Base-by-base conservation (phyloP, 495 filamentous ascomycete genomes). In the Tuber calosporum region DNA sequence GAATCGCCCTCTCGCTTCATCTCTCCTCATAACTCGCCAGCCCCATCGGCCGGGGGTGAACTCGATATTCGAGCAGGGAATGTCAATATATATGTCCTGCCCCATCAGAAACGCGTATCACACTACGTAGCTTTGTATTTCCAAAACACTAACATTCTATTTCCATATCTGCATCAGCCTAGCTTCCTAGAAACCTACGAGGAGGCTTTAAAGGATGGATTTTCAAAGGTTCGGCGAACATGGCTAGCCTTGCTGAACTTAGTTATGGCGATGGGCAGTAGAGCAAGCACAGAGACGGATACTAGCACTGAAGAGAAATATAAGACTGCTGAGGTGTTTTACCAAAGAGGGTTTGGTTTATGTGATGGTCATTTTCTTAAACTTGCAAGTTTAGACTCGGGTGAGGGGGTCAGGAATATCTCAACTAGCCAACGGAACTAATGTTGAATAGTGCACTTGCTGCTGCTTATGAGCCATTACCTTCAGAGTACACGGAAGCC, bases 401-500 rank as follows among this genome's bases (percentile, higher is more conserved):
- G 83, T 84, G 69, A 66, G 82, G 48, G 48, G 15, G 9, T 34
- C 53, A 62, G 53, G 34, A 62, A 19, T 34, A 30, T 13, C 34
- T 26, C 30, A 26, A 13, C 26, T 34, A 11, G 53, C 26, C 53
- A 62, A 62, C 26, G 4, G 53, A 62, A 62, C 53, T 62, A 4
- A 62, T 34, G 26, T 26, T 34, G 30, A 34, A 26, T 70, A 71
- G 79, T 85, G 1, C 83, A 85, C 69, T 82, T 83, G 53, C 79
- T 85, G 4, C 79, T 85, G 3, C 22, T 85, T 5, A 79, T 84
- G 79, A 79, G 79, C 3, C 84, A 85, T 62, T 85, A 84, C 68
- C 81, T 85, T 9, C 84, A 85, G 74, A 83, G 83, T 1, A 85
- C 84, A 1, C 83, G 84, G 30, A 83, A 83, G 45, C 84, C 84